phyloP scores from a whole-genome alignment of 2,329 filamentous ascomycete genomes.

The Fusarium nanum region DNA sequence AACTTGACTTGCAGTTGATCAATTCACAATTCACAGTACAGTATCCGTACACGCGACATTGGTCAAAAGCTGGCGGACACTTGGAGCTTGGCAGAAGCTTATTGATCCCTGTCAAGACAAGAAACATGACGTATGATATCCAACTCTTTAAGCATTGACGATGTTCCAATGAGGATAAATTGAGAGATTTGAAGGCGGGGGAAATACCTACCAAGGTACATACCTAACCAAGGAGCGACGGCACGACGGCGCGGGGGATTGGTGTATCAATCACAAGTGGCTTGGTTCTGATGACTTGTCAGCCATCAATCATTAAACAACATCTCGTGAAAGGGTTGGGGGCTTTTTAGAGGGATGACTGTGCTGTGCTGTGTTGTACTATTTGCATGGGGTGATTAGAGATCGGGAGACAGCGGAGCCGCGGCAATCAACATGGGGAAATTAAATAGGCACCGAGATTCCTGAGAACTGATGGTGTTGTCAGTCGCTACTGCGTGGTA shows the following conservation, averaged over 20 bases:
- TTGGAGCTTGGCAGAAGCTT: slow-evolving; percentile 35
- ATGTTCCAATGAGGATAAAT: slow-evolving; percentile 3
- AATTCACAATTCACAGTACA: background rate
- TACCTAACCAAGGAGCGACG: slow-evolving; percentile 13
- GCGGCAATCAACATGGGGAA: slow-evolving; percentile 24
- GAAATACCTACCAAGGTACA: background rate
- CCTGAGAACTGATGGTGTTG: slow-evolving; percentile 2
- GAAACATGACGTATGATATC: slow-evolving; percentile 31
- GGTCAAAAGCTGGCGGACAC: slow-evolving; percentile 8
- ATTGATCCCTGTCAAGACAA: slow-evolving; percentile 15
- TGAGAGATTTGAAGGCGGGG: background rate
- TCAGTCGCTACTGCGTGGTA: slow-evolving; percentile 4
- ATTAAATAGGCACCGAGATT: slow-evolving; percentile 32
- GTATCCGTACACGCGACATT: background rate
- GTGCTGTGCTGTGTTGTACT: background rate
- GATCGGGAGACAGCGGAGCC: slow-evolving; percentile 17
- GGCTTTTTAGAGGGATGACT: background rate
- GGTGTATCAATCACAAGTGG: slow-evolving; percentile 3
- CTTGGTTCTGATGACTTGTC: slow-evolving; percentile 10
- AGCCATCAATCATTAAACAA: background rate
- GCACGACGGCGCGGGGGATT: slow-evolving; percentile 21
- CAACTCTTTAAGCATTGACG: background rate
- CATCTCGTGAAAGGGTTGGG: background rate
- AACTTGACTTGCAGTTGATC: background rate
- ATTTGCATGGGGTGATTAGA: slow-evolving; percentile 5